These are phyloP conservation scores for Tuber magnatum DNA, from an alignment of 495 filamentous ascomycete genomes.

Conservation along the genomic window DNA sequence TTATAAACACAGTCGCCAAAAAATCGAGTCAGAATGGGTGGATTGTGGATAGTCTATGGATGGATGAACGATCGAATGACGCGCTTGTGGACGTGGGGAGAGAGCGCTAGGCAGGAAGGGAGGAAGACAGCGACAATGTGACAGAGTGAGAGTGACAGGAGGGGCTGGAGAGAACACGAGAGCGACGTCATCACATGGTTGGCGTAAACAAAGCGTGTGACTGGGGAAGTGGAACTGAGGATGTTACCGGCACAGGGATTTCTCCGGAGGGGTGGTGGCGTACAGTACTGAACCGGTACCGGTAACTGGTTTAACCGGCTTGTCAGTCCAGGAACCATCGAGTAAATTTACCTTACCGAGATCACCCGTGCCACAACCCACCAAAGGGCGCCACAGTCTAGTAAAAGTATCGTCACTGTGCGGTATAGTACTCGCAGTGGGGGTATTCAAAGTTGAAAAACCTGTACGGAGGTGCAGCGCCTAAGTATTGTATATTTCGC, in stretches of 20 bases:
- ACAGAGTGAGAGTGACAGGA: neutral
- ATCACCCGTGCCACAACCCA: neutral
- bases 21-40: neutral
- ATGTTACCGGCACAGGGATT: neutral
- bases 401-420: too few species aligned
- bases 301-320: neutral
- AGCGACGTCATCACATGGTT: neutral
- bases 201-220: neutral
- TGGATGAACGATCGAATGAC: neutral
- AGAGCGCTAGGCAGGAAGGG: neutral
- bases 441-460: too few species aligned
- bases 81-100: neutral
- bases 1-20: neutral
- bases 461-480: too few species aligned
- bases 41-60: neutral
- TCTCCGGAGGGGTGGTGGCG: too few species aligned
- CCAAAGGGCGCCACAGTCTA: neutral
- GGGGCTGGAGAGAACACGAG: neutral
- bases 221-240: neutral
- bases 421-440: too few species aligned
- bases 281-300: too few species aligned
- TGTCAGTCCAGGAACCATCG: neutral
- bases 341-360: neutral
- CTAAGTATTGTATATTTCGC: too few species aligned
- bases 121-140: neutral